Conservation (phyloP, 306 rosid genomes). For the Senna siamea region DNA sequence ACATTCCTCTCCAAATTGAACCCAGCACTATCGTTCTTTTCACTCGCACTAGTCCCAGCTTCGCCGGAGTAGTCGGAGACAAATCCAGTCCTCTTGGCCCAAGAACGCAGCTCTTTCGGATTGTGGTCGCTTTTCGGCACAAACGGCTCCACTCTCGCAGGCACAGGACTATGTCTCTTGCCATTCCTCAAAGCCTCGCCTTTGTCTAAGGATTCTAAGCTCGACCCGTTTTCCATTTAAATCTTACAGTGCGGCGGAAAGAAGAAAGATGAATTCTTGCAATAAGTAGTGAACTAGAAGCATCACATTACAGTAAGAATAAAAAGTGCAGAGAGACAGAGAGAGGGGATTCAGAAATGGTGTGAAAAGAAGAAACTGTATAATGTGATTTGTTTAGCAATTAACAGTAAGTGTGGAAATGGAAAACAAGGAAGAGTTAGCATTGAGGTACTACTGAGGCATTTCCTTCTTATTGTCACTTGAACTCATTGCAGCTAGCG, state of each 20-base stretch:
- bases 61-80: conserved; percentile 79
- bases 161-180: conserved; percentile 42
- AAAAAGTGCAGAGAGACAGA: no score
- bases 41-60: conserved; percentile 61
- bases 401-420: neutral
- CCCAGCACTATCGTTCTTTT: conserved; percentile 52
- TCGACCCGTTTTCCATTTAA: conserved; percentile 63
- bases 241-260: conserved; percentile 23
- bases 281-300: conserved; percentile 32
- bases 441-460: conserved; percentile 39
- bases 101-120: conserved; percentile 78
- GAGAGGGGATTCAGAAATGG: no score
- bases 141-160: conserved; percentile 62
- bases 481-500: conserved; percentile 43
- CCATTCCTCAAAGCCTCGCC: conserved; percentile 42
- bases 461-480: conserved; percentile 19
- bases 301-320: conserved; percentile 31
- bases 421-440: neutral
- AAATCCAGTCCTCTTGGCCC: conserved; percentile 94
- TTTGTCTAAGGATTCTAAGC: conserved; percentile 40
- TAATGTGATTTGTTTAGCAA: conserved; percentile 26
- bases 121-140: conserved; percentile 67
- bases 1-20: no score
- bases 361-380: conserved; percentile 31
- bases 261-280: conserved; percentile 34